These are phyloP conservation scores for Gymnopilus dilepis DNA, from an alignment of 768 basidiomycete genomes.

Conservation along the genomic window DNA sequence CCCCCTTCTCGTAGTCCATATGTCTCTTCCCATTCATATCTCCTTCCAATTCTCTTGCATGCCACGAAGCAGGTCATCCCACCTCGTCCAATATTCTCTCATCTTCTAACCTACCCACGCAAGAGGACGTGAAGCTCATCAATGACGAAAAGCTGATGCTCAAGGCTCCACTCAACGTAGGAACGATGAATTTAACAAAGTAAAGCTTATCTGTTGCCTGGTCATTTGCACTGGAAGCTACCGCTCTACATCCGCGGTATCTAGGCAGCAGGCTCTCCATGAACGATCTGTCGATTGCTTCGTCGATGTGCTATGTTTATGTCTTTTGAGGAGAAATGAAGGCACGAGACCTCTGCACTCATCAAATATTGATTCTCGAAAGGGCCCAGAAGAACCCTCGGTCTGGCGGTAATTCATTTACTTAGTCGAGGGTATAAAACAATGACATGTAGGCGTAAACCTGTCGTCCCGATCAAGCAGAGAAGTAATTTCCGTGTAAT, in stretches of 20 bases:
- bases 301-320: too few species aligned
- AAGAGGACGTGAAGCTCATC: background rate
- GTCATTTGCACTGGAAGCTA: background rate
- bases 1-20: too few species aligned
- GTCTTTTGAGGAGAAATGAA: background rate
- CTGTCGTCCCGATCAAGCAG: background rate
- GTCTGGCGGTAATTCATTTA: background rate
- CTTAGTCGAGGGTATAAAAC: background rate
- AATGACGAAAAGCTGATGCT: background rate
- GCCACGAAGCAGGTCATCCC: too few species aligned
- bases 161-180: background rate
- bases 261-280: background rate
- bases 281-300: background rate
- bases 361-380: background rate
- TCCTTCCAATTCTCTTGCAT: too few species aligned
- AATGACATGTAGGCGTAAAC: background rate
- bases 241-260: background rate
- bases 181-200: slow-evolving; percentile 1
- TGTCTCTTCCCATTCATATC: too few species aligned
- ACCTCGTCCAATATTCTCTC: background rate
- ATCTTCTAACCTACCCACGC: background rate
- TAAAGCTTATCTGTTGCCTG: background rate
- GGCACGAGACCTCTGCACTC: background rate
- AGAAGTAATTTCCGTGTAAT: background rate
- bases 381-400: background rate